Evolutionary conservation across 1,284 basidiomycete genomes (phyloP), one percentile per base, ranked within the genome.

Genomic region (Psilocybe mexicana): DNA sequence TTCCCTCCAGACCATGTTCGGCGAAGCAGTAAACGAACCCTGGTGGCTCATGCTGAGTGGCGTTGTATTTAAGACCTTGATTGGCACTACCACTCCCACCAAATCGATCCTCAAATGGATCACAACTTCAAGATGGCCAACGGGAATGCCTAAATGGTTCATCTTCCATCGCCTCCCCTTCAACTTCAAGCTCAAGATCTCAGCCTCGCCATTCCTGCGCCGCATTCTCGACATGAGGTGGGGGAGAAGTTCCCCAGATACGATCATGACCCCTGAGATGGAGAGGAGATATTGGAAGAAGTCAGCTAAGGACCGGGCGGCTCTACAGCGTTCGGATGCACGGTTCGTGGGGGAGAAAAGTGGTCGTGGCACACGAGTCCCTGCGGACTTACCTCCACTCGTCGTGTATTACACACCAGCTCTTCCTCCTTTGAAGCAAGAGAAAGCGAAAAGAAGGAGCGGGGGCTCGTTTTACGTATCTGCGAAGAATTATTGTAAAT

Each of bases 391-490:
- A 5, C 65, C 63, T 3, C 65, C 63, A 2, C 36, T 65, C 44
- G 59, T 67, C 11, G 62, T 65, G 43, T 67, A 61, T 35, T 67
- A 67, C 43, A 61, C 58, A 0, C 65, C 65, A 38, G 65, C 63
- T 8, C 54, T 63, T 25, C 60, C 59, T 1, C 61, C 58, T 7
- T 43, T n/a, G 12, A 61, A 57, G 24, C 43, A 25, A 46, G 51
- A 53, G 35, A 50, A 48, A n/a, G 12, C 10, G 45, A 55, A 46
- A 25, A 48, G 51, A 43, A 7, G 4, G 11, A 57, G 51, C 43
- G 5, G 6, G 11, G 54, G 58, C 40, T 25, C 5, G 23, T 56
- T 26, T 40, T 48, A 50, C 18, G 45, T 62, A 12, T 59, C 59
- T 2, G 26, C 57, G 3, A 59, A 55, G 26, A 53, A 33, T 25